phyloP scores from a whole-genome alignment of 1,284 basidiomycete genomes.

The Sanghuangporus sanghuang region DNA sequence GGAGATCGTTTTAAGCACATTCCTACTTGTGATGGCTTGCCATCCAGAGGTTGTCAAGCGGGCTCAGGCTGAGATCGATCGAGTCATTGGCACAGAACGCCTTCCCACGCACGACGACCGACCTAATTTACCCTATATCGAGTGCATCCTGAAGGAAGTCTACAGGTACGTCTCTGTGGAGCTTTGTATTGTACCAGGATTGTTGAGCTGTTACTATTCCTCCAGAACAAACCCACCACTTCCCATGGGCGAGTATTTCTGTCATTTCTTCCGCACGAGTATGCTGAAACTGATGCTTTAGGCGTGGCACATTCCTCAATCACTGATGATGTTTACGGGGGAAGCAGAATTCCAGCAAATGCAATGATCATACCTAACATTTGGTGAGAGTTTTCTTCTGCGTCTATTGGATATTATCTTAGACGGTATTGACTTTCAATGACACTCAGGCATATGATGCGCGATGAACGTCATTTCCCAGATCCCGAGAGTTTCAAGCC shows the following conservation, averaged over 20 bases:
- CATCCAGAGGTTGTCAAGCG: slow-evolving; percentile 23
- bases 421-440: neutral
- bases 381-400: neutral
- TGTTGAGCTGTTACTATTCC: neutral
- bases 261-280: neutral
- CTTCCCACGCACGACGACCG: slow-evolving; percentile 26
- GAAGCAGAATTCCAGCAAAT: slow-evolving; percentile 4
- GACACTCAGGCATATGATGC: slow-evolving; percentile 20
- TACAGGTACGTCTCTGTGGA: slow-evolving; percentile 19
- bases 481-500: slow-evolving; percentile 18
- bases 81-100: slow-evolving; percentile 22
- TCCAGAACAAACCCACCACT: slow-evolving; percentile 11
- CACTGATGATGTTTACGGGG: slow-evolving; percentile 9
- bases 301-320: slow-evolving; percentile 9
- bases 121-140: slow-evolving; percentile 24
- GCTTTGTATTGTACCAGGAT: neutral
- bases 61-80: slow-evolving; percentile 28
- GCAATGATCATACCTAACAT: slow-evolving; percentile 14
- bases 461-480: slow-evolving; percentile 19
- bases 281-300: neutral
- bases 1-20: slow-evolving; percentile 19
- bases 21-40: slow-evolving; percentile 26
- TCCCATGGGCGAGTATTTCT: slow-evolving; percentile 5
- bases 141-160: slow-evolving; percentile 27
- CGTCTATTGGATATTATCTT: neutral